These are phyloP conservation scores for Cladobotryum mycophilum DNA, from an alignment of 2,329 filamentous ascomycete species.

Conservation along the genomic window DNA sequence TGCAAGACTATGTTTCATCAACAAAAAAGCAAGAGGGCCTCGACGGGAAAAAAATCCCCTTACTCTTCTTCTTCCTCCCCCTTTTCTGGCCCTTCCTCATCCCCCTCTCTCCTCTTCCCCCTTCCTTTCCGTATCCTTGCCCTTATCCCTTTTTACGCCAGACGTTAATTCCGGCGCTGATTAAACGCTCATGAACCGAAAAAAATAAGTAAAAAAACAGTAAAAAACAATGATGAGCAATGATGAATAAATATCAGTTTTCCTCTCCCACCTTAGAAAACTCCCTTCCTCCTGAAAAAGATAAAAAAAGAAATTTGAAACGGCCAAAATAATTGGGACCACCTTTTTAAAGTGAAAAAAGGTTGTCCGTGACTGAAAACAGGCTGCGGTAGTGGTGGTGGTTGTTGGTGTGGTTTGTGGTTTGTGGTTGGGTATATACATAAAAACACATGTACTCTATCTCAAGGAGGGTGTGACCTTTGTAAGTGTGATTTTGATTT, in stretches of 20 bases:
- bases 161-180: too few relatives aligned
- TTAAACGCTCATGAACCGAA: too few relatives aligned
- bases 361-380: too few relatives aligned
- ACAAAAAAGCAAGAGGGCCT: background rate
- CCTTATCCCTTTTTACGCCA: conserved; percentile 1
- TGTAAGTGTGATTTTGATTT: too few relatives aligned
- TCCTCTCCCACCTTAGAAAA: background rate
- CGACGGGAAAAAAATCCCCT: background rate
- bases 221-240: conserved; percentile 1
- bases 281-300: background rate
- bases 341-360: too few relatives aligned
- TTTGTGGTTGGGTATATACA: background rate
- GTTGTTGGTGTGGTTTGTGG: background rate
- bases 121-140: background rate
- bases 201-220: background rate
- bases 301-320: too few relatives aligned
- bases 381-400: background rate
- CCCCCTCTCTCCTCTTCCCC: background rate
- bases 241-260: background rate
- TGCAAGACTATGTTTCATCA: background rate
- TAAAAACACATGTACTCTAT: background rate
- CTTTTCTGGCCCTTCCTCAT: background rate
- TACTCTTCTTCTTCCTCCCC: background rate
- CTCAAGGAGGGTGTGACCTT: too few relatives aligned
- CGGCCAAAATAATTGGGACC: too few relatives aligned